Base-by-base conservation (phyloP, 1,139 yeast genomes). In the Scheffersomyces lignicola region DNA sequence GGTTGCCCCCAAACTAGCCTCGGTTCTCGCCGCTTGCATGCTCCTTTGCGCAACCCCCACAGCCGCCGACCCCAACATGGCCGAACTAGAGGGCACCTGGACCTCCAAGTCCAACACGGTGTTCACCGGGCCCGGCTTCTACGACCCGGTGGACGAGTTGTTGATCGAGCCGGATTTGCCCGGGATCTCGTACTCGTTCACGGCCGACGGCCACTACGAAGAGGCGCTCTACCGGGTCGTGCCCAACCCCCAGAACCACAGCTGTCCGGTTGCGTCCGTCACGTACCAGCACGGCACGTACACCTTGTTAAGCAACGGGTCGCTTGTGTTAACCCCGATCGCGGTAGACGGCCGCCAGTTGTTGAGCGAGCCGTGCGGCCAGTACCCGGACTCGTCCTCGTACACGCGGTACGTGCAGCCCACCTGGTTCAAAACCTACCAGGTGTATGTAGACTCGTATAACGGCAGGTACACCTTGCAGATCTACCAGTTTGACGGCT, bases 81-180 rank as follows among this genome's bases (percentile, higher is more conserved):
- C 42, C 11, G 76, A 70, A 37, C 59, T 82, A 35, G 80, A 65
- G 31, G 98, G 98, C n/a, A 92, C 98, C 0, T 92, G 98, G 98
- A 62, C 90, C 1, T 83, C 97, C 12, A 92, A 92, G 59, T 83
- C 97, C 14, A 87, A 86, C 58, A 80, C 95, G 6, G 98, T 94
- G 7, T 83, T 92, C 65, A 92, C 98, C 0, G 98, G 98, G 0
- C 96, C 98, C 0, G 96, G 92, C 3, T 92, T 92, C 54, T 92
- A 80, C 56, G 97, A 92, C 58, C 98, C 98, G 2, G 85, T 89
- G 16, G 96, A 89, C 55, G 98, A 92, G 60, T 76, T 90, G 18
- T 69, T 92, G 41, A 86, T 89, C 47, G 98, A 94, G 58, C 98
- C 98, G 3, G 92, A 90, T 16, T 73, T 92, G 36, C 97, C 98